Conservation (phyloP, 2,329 filamentous ascomycete species). For the Talaromyces marneffei region DNA sequence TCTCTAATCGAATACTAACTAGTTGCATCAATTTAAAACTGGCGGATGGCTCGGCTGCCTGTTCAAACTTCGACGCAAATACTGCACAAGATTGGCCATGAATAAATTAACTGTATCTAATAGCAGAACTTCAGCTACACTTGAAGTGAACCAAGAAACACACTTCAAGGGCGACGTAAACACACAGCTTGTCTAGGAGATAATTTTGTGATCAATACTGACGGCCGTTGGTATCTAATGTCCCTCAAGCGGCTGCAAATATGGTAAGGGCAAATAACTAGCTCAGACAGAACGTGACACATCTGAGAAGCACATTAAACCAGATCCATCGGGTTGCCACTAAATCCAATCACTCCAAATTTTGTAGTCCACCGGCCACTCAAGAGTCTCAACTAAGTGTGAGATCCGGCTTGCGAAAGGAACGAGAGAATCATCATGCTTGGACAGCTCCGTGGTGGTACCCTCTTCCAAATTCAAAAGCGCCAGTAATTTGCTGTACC, state of each 20-base stretch:
- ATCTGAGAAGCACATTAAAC: not conserved
- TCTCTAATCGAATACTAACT: not conserved
- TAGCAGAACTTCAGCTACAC: not conserved
- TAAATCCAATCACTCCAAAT: too few species aligned
- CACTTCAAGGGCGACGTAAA: not conserved
- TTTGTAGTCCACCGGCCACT: too few species aligned
- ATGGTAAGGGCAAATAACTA: not conserved
- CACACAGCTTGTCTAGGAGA: not conserved
- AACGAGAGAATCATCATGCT: too few species aligned
- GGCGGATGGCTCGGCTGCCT: not conserved
- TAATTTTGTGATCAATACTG: slow-evolving; percentile 3
- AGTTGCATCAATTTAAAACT: not conserved
- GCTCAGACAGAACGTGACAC: slow-evolving; percentile 1
- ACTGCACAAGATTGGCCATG: not conserved
- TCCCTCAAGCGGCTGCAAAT: not conserved
- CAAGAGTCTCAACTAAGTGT: too few species aligned
- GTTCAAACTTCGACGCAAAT: not conserved
- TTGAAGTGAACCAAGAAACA: not conserved
- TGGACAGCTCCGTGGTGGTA: too few species aligned
- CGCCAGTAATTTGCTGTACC: too few species aligned
- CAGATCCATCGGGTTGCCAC: not conserved
- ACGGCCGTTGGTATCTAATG: slow-evolving; percentile 1
- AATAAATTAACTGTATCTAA: not conserved
- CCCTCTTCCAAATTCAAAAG: too few species aligned
- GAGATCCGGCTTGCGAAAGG: too few species aligned